phyloP scores from a whole-genome alignment of 805 yeast genomes.

The Monosporozyma aerobia region DNA sequence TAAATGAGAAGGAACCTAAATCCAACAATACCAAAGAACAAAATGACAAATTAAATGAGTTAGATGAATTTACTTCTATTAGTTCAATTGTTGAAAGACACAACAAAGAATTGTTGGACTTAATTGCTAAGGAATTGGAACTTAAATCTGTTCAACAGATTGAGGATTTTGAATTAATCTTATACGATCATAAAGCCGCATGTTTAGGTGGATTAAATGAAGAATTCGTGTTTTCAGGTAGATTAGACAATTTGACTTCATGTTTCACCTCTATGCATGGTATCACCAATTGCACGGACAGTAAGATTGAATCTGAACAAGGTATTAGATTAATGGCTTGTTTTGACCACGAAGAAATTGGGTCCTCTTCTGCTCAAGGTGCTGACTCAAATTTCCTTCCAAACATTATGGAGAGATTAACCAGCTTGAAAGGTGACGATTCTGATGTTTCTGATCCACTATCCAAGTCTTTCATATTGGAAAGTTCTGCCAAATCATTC shows the following conservation, averaged over 20 bases:
- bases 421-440: conserved; percentile 37
- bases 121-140: conserved; percentile 57
- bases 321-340: conserved; percentile 69
- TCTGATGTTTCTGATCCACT: conserved; percentile 22
- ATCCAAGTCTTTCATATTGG: conserved; percentile 35
- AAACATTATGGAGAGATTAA: conserved; percentile 61
- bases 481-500: conserved; percentile 68
- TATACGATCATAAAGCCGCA: conserved; percentile 79
- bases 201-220: conserved; percentile 80
- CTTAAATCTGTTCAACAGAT: conserved; percentile 44
- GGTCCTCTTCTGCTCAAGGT: conserved; percentile 91
- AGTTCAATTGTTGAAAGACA: conserved; percentile 65
- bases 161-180: conserved; percentile 82
- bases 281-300: conserved; percentile 40
- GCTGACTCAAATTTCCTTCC: conserved; percentile 90
- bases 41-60: background rate
- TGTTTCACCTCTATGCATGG: conserved; percentile 76
- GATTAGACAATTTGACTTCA: conserved; percentile 84
- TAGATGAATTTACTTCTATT: conserved; percentile 53
- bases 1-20: conserved; percentile 29
- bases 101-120: conserved; percentile 55
- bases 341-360: conserved; percentile 95
- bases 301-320: conserved; percentile 35
- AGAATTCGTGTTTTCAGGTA: conserved; percentile 85
- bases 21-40: conserved; percentile 32